These are phyloP conservation scores for Pleomassaria siparia DNA, from an alignment of 2,329 filamentous ascomycete genomes.

Conservation along the genomic window DNA sequence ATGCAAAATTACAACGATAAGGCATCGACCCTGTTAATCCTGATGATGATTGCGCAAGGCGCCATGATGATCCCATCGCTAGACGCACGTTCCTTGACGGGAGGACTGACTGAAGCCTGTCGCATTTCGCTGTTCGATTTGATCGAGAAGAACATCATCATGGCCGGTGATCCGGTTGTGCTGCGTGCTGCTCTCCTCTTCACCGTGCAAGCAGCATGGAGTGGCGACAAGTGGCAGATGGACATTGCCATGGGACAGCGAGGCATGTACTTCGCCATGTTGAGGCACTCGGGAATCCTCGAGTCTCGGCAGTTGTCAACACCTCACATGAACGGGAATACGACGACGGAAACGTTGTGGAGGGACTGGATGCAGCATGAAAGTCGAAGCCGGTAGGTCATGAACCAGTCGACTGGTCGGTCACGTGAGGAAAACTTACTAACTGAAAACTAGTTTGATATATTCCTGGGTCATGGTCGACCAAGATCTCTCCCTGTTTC, in stretches of 20 bases:
- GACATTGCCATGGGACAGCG: conserved; percentile 74
- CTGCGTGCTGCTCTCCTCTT: conserved; percentile 68
- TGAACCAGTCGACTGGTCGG: conserved; percentile 12
- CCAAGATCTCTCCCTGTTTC: conserved; percentile 56
- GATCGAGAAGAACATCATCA: conserved; percentile 70
- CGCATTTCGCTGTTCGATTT: conserved; percentile 72
- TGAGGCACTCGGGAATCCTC: conserved; percentile 68
- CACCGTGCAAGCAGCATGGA: conserved; percentile 69
- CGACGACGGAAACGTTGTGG: conserved; percentile 57
- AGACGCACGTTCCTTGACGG: conserved; percentile 66
- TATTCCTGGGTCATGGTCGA: conserved; percentile 77
- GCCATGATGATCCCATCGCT: conserved; percentile 66
- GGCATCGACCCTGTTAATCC: conserved; percentile 64
- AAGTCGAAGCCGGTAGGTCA: conserved; percentile 60
- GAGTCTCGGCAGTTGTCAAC: conserved; percentile 54
- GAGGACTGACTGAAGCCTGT: conserved; percentile 69
- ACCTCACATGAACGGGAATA: conserved; percentile 48
- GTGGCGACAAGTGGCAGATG: conserved; percentile 77
- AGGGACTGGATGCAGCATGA: conserved; percentile 67
- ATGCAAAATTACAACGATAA: conserved; percentile 64
- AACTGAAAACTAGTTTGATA: conserved; percentile 55
- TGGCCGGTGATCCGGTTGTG: conserved; percentile 65
- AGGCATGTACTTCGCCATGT: conserved; percentile 73
- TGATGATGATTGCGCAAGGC: conserved; percentile 73
- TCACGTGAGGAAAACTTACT: conserved; percentile 28